phyloP scores from a whole-genome alignment of 208 protist genomes.

The Crithidia expoeki region DNA sequence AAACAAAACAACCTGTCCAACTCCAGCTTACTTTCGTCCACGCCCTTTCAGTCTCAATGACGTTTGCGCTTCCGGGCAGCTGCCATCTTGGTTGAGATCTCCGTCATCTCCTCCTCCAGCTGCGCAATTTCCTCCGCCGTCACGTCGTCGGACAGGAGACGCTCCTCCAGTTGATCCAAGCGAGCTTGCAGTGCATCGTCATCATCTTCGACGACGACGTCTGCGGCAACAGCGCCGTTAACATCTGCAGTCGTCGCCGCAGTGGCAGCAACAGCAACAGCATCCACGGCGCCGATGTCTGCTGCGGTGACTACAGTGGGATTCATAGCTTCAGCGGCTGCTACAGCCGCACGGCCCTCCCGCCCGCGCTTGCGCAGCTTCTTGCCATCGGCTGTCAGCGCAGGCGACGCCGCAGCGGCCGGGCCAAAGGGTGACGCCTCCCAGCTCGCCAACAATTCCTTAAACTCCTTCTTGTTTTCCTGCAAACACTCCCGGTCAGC shows the following conservation, averaged over 20 bases:
- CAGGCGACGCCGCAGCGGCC: neutral
- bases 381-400: slow-evolving; percentile 29
- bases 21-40: neutral
- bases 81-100: slow-evolving; percentile 54
- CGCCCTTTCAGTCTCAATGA: neutral
- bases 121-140: slow-evolving; percentile 75
- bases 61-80: slow-evolving; percentile 21
- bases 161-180: slow-evolving; percentile 68
- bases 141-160: slow-evolving; percentile 68
- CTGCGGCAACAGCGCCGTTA: neutral
- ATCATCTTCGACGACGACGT: slow-evolving; percentile 13
- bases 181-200: slow-evolving; percentile 51
- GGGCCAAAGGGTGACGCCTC: slow-evolving; percentile 18
- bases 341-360: slow-evolving; percentile 51
- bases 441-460: slow-evolving; percentile 40
- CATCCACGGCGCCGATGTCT: too few species aligned
- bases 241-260: neutral
- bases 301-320: neutral
- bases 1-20: neutral
- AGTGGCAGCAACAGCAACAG: neutral
- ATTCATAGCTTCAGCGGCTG: slow-evolving; percentile 12
- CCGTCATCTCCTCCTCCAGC: slow-evolving; percentile 80
- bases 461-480: slow-evolving; percentile 43
- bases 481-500: slow-evolving; percentile 41
- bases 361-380: slow-evolving; percentile 82